phyloP scores from a whole-genome alignment of 306 rosid species.

The Prunus fruticosa region DNA sequence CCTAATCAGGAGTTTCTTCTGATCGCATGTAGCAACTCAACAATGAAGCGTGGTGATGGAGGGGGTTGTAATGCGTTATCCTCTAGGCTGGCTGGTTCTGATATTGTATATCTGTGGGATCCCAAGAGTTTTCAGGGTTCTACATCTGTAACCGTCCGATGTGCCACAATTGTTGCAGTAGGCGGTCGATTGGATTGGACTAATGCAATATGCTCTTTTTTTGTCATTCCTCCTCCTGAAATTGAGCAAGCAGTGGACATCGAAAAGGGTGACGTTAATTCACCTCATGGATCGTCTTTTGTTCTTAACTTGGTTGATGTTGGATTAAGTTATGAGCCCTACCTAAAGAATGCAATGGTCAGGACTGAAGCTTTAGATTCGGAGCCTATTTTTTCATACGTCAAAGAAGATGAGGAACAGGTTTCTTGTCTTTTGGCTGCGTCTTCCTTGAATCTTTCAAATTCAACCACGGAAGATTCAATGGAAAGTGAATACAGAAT shows the following conservation, averaged over 20 bases:
- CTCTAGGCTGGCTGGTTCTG: constrained; percentile 76
- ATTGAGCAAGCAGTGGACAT: constrained; percentile 39
- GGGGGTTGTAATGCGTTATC: constrained; percentile 89
- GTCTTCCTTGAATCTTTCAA: constrained; percentile 71
- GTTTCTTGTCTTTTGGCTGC: constrained; percentile 91
- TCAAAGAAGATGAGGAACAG: constrained; percentile 48
- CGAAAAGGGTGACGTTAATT: constrained; percentile 32
- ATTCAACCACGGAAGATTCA: constrained; percentile 43
- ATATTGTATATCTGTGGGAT: constrained; percentile 69
- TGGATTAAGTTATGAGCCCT: constrained; percentile 93
- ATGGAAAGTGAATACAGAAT: constrained; percentile 50
- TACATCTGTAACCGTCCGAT: constrained; percentile 71
- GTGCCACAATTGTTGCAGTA: constrained; percentile 72
- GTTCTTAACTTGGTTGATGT: constrained; percentile 73
- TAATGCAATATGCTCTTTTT: constrained; percentile 61
- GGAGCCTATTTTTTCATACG: constrained; percentile 41
- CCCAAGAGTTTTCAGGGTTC: constrained; percentile 49
- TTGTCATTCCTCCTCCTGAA: constrained; percentile 44
- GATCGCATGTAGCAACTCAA: constrained; percentile 67
- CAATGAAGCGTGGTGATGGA: constrained; percentile 88
- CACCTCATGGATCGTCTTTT: constrained; percentile 49
- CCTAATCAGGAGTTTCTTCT: constrained; percentile 78
- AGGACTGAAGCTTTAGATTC: constrained; percentile 42
- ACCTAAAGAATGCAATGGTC: constrained; percentile 41
- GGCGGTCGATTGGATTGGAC: constrained; percentile 98